Percentiles rank a stretch among this genome's conserved stretches.
Conservation (phyloP, 2,329 filamentous ascomycete species). For the Phialophora tarda region DNA sequence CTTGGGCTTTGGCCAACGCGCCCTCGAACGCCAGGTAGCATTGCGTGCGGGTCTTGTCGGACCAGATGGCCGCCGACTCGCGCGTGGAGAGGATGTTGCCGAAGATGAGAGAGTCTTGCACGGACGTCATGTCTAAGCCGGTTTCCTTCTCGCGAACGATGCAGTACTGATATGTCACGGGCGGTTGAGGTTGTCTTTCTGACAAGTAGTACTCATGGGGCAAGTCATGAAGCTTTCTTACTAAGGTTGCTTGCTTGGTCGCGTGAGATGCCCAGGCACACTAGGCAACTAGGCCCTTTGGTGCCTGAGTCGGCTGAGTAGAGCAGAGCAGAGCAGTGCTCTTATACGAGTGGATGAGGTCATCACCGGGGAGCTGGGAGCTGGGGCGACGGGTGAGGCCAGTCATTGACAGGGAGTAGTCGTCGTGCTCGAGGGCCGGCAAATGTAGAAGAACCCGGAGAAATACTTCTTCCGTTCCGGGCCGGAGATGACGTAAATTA, state of each 20-base stretch:
- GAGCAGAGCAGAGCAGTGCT: neutral
- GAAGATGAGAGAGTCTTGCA: conserved; percentile 39
- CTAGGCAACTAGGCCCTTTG: neutral
- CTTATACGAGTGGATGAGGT: neutral
- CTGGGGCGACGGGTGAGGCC: too few species aligned
- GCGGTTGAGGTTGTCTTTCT: neutral
- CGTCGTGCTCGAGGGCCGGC: too few species aligned
- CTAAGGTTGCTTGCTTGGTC: neutral
- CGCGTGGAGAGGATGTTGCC: conserved; percentile 38
- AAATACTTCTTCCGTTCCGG: neutral
- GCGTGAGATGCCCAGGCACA: neutral
- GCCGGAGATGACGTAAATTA: neutral
- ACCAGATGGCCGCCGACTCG: conserved; percentile 38
- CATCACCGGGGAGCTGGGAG: neutral
- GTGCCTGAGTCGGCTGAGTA: neutral
- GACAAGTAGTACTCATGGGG: too few species aligned
- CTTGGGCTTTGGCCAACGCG: conserved; percentile 36
- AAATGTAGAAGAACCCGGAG: neutral
- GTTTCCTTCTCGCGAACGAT: neutral
- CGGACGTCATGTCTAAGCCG: conserved; percentile 31
- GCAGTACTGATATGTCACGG: neutral
- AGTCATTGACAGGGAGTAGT: too few species aligned
- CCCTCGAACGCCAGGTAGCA: conserved; percentile 39
- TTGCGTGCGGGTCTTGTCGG: conserved; percentile 37
- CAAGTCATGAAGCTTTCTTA: neutral